Conservation (phyloP, 805 yeast genomes). For the Kodamaea jinghongensis region DNA sequence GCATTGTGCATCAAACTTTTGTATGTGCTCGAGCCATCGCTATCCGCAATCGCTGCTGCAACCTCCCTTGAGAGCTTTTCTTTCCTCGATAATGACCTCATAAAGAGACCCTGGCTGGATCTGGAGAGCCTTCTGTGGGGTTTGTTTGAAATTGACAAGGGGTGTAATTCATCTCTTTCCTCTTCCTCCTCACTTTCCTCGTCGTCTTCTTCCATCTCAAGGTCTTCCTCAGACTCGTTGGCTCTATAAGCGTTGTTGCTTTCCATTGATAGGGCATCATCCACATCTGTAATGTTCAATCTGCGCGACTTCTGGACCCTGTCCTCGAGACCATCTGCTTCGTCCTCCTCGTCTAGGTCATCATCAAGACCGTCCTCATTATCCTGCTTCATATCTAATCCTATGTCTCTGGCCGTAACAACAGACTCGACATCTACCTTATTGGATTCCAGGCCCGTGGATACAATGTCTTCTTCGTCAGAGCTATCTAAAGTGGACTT, state of each 20-base stretch:
- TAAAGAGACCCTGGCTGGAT: conserved; percentile 1
- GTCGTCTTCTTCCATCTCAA: conserved; percentile 10
- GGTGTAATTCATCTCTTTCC: conserved; percentile 4
- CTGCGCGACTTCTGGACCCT: conserved; percentile 15
- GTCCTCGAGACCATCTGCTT: conserved; percentile 18
- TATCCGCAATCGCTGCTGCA: conserved; percentile 3
- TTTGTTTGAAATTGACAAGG: conserved; percentile 4
- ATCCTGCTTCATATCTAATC: conserved; percentile 7
- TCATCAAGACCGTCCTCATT: not conserved
- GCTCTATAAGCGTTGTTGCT: conserved; percentile 14
- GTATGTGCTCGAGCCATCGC: not conserved
- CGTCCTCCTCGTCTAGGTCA: conserved; percentile 3
- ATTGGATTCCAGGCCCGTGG: too few species aligned
- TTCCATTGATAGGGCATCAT: conserved; percentile 22
- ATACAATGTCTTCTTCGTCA: too few species aligned
- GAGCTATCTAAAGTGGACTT: too few species aligned
- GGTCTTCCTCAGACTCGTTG: conserved; percentile 11
- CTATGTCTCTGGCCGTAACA: too few species aligned
- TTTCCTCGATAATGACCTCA: conserved; percentile 1
- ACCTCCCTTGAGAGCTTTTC: conserved; percentile 10
- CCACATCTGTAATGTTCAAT: conserved; percentile 22
- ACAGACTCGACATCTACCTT: too few species aligned
- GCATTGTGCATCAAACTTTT: too few species aligned
- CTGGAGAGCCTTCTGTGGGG: not conserved
- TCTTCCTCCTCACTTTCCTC: conserved; percentile 9